Conservation (phyloP, 495 filamentous ascomycete species). For the Podospora australis region DNA sequence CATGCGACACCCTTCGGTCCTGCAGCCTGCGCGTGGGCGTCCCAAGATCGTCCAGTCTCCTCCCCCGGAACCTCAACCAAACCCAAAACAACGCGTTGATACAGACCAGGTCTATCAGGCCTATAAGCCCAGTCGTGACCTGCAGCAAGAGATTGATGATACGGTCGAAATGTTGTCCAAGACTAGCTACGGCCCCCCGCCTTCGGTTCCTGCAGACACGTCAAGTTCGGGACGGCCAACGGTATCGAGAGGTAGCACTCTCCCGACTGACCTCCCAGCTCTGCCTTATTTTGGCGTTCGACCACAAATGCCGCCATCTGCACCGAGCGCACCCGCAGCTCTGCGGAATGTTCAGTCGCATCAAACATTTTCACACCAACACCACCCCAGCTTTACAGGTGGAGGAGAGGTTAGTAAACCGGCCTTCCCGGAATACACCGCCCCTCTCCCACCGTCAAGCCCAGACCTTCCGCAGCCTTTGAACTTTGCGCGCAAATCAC, state of each 20-base stretch:
- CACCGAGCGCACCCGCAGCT: conserved; percentile 5
- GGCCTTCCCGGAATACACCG: background rate
- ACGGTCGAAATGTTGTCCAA: conserved; percentile 15
- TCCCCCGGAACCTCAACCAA: conserved; percentile 11
- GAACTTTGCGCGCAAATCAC: conserved; percentile 13
- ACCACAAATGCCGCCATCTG: conserved; percentile 6
- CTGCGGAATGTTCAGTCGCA: conserved; percentile 1
- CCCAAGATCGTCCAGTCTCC: conserved; percentile 8
- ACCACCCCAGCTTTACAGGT: background rate
- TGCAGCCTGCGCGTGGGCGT: conserved; percentile 31
- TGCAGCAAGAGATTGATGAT: conserved; percentile 13
- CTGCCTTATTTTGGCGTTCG: conserved; percentile 22
- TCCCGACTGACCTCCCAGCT: conserved; percentile 23
- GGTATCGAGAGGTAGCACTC: conserved; percentile 21
- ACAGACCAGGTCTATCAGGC: conserved; percentile 9
- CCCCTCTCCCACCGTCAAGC: conserved; percentile 9
- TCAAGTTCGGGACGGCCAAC: conserved; percentile 2
- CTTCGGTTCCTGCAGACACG: background rate
- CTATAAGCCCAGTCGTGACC: conserved; percentile 13
- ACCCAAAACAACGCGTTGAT: conserved; percentile 8
- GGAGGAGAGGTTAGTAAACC: background rate
- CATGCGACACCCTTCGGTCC: conserved; percentile 20
- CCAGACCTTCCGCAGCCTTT: conserved; percentile 16
- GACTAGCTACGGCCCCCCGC: conserved; percentile 2
- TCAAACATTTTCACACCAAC: background rate